These are phyloP conservation scores for Gracilaria domingensis DNA, from an alignment of 23 red algal genomes.

Conservation along the genomic window DNA sequence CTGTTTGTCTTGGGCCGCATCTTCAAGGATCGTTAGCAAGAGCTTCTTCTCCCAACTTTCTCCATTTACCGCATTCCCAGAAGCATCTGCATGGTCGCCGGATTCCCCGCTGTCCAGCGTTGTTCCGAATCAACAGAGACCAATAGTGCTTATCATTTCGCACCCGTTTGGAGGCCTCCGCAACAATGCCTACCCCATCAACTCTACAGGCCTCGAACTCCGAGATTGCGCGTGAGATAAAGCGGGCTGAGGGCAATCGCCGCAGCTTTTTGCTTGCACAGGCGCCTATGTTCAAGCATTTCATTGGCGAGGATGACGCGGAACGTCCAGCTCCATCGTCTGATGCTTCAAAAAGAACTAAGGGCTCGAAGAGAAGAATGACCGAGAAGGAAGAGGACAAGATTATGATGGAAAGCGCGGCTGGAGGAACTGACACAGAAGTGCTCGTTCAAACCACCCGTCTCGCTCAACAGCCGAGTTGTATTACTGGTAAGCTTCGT, in stretches of 20 bases:
- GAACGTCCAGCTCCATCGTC: slow-evolving; percentile 1
- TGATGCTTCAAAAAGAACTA: neutral
- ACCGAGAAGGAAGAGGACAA: slow-evolving; percentile 99
- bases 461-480: slow-evolving; percentile 82
- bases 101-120: neutral
- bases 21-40: neutral
- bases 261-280: slow-evolving; percentile 90
- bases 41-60: neutral
- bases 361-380: slow-evolving; percentile 74
- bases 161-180: neutral
- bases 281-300: slow-evolving; percentile 92
- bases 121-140: neutral
- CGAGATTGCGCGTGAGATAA: slow-evolving; percentile 48
- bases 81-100: neutral
- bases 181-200: slow-evolving; percentile 26
- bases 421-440: slow-evolving; percentile 49
- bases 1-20: neutral
- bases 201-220: slow-evolving; percentile 53
- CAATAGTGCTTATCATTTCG: neutral
- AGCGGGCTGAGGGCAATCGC: slow-evolving; percentile 41
- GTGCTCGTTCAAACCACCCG: slow-evolving; percentile 77
- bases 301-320: slow-evolving; percentile 75
- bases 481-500: slow-evolving; percentile 89
- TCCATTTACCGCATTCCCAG: neutral
- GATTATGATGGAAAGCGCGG: slow-evolving; percentile 85